These are phyloP conservation scores for Oldenlandia corymbosa DNA, from an alignment of 257 asterid species.

Conservation along the genomic window DNA sequence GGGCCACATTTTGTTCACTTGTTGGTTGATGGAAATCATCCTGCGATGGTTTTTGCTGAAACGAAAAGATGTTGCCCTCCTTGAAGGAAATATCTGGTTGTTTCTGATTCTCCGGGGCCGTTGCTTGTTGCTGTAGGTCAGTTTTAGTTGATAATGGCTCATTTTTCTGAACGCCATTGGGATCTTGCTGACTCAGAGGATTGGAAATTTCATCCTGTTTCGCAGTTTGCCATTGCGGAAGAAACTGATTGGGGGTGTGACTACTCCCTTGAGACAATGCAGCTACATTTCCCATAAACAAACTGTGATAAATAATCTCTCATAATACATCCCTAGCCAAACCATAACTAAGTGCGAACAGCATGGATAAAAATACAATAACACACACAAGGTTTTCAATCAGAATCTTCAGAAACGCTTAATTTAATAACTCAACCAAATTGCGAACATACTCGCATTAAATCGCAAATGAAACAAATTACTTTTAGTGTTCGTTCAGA, in stretches of 20 bases:
- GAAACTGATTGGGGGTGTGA: slow-evolving; percentile 39
- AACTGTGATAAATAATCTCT: neutral
- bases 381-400: neutral
- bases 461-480: no score
- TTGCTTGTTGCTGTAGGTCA: slow-evolving; percentile 34
- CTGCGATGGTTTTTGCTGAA: slow-evolving; percentile 28
- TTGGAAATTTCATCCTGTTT: slow-evolving; percentile 41
- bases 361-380: neutral
- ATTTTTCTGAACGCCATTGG: slow-evolving; percentile 30
- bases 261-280: slow-evolving; percentile 47
- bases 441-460: no score
- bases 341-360: neutral
- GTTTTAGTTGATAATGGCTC: slow-evolving; percentile 40
- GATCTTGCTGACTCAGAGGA: slow-evolving; percentile 42
- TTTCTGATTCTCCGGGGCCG: slow-evolving; percentile 45
- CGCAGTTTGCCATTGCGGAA: slow-evolving; percentile 55
- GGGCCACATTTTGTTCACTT: slow-evolving; percentile 30
- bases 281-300: slow-evolving; percentile 18
- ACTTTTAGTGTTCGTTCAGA: neutral
- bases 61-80: slow-evolving; percentile 25
- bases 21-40: slow-evolving; percentile 27
- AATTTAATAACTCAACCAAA: neutral
- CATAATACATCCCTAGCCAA: neutral
- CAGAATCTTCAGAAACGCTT: neutral
- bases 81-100: slow-evolving; percentile 31